Base-by-base conservation (phyloP, 2,329 filamentous ascomycete species). In the Salinomyces thailandicus region DNA sequence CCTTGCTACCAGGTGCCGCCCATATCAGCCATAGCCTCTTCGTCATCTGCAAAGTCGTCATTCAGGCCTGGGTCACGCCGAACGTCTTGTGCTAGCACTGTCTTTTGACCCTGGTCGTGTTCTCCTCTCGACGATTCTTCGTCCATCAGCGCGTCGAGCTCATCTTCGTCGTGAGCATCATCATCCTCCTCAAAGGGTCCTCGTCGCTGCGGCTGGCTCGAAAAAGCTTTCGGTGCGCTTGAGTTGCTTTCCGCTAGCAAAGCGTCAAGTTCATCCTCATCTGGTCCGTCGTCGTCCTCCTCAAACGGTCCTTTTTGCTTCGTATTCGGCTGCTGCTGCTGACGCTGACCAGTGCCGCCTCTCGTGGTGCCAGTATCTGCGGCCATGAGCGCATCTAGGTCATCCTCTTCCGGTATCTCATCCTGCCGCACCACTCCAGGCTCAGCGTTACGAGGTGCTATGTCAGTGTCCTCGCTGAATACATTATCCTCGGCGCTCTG, bases 11-110 rank as follows among this genome's bases (percentile, higher is more conserved):
- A 33, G 9, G 7, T 19, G 11, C 31, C 31, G 19, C 18, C 31
- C 50, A 61, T 54, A 20, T 47, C 48, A 24, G 71, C 74, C 75
- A 85, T 78, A 1, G 72, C 77, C 41, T 76, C 79, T 58, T 81
- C 75, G 11, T 81, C 77, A 36, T 78, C 77, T 1, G 67, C 71
- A 53, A 73, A 77, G 16, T 64, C 15, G 19, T 30, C 16, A 30
- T 30, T 16, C 2, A 30, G 27, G 14, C 27, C 8, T 30, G n/a
- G n/a, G n/a, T 16, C 11, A n/a, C 27, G 14, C 14, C 22, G n/a
- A 24, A 24, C 20, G 20, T 16, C 27, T 2, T 9, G 14, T n/a
- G 27, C 11, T n/a, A n/a, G 22, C 22, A 4, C 9, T 26, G 9
- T 8, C 22, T 26, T 8, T 9, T 8, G 28, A 8, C 15, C 11